Evolutionary conservation across 495 filamentous ascomycete genomes (phyloP).

Genomic region (Emericellopsis terricola): DNA sequence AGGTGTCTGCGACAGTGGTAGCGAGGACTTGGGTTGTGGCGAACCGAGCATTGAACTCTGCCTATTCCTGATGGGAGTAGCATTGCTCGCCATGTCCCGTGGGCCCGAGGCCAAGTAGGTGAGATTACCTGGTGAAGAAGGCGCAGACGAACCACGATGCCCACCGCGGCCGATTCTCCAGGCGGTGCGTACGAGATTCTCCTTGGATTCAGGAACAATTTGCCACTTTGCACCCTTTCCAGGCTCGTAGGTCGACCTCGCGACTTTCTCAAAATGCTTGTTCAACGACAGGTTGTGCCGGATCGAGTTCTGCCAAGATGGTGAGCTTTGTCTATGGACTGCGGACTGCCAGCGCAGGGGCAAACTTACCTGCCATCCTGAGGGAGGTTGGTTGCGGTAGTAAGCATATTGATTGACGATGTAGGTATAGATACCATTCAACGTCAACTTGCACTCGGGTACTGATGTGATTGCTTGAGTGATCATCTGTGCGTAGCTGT

Average conservation of each 20-base stretch:
- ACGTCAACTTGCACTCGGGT: constrained; percentile 66
- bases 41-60: constrained; percentile 32
- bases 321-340: constrained; percentile 6
- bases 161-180: constrained; percentile 35
- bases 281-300: constrained; percentile 90
- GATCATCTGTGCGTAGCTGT: constrained; percentile 94
- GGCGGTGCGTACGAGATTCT: constrained; percentile 40
- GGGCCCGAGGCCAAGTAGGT: constrained; percentile 30
- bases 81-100: constrained; percentile 24
- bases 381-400: constrained; percentile 53
- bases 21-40: constrained; percentile 25
- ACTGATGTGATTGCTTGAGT: constrained; percentile 82
- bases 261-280: constrained; percentile 80
- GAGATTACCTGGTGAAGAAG: constrained; percentile 35
- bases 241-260: constrained; percentile 81
- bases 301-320: constrained; percentile 60
- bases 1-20: constrained; percentile 32
- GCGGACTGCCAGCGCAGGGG: neutral
- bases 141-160: constrained; percentile 36
- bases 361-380: constrained; percentile 70
- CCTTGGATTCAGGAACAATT: constrained; percentile 60
- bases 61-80: constrained; percentile 22
- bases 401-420: constrained; percentile 81
- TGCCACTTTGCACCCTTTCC: constrained; percentile 99
- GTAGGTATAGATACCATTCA: constrained; percentile 80